Evolutionary conservation across 345 rosid species (phyloP), one percentile per base, ranked within the genome.

Genomic region (Erysimum cheiranthoides): DNA sequence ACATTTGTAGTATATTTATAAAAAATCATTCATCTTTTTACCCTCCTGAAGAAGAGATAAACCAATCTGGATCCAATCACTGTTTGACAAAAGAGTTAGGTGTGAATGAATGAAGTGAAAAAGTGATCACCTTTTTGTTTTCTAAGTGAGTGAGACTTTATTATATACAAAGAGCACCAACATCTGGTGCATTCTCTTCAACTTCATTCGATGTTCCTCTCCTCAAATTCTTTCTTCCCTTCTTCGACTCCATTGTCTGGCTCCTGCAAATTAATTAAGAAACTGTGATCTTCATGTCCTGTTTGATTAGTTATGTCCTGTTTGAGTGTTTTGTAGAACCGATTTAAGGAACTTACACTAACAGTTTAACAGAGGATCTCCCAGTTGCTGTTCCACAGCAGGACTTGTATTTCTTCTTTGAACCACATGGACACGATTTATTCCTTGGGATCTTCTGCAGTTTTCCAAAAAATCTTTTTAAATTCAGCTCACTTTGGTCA

Each of bases 91-190:
- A 16, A 58, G 67, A 59, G 28, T 61, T 31, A 28, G 53, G 61
- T 38, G 9, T 42, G 28, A n/a, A 47, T 27, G 17, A 25, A 28
- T 50, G 3, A 12, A 32, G 64, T 4, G 45, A 53, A 52, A 18
- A 40, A 4, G 38, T 16, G 2, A 30, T 7, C 45, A 58, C 78
- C 70, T 76, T 21, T 21, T 21, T 21, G 25, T 21, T 21, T 1
- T 21, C 25, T 52, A 43, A 10, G 68, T 61, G 13, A 70, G 75
- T 68, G 75, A 76, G 60, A 66, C 11, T 35, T 54, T 67, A 61
- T 84, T 80, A 91, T 83, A 88, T 88, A 76, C 96, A 91, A 68
- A 93, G 96, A 21, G 98, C 91, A 74, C 96, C 97, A 79, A 93
- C 73, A 74, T 93, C 91, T 61, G 82, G 90, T 45, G 83, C 83